Evolutionary conservation across 2,329 filamentous ascomycete genomes (phyloP).

Genomic region (Zelopaecilomyces penicillatus): DNA sequence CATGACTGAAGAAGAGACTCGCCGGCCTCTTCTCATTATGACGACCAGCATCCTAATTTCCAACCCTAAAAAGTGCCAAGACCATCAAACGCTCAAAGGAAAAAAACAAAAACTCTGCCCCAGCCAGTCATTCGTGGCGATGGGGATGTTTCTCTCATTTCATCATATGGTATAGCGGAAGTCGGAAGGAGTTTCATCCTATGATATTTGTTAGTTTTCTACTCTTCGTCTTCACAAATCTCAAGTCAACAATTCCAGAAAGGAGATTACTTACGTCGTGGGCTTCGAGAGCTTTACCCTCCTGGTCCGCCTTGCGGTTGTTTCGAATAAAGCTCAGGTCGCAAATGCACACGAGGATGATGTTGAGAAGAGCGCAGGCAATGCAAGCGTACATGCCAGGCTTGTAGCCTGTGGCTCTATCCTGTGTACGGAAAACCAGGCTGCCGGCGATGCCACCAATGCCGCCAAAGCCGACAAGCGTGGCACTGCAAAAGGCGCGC

Average conservation of each 20-base stretch:
- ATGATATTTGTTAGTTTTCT: conserved; percentile 7
- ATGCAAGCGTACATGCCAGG: conserved; percentile 50
- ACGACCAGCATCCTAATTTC: too few species aligned
- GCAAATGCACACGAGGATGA: conserved; percentile 35
- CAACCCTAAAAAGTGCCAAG: too few species aligned
- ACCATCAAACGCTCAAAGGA: too few species aligned
- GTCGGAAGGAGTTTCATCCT: conserved; percentile 20
- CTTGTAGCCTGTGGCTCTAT: conserved; percentile 41
- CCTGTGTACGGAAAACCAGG: conserved; percentile 59
- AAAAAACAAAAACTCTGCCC: too few species aligned
- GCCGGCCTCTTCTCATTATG: too few species aligned
- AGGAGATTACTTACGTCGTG: conserved; percentile 34
- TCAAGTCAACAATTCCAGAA: neutral
- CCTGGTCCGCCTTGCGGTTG: conserved; percentile 44
- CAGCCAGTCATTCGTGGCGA: too few species aligned
- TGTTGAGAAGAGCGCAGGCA: conserved; percentile 36
- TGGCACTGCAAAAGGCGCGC: conserved; percentile 68
- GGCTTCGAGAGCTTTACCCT: conserved; percentile 43
- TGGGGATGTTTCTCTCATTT: too few species aligned
- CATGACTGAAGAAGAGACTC: too few species aligned
- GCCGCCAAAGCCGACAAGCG: conserved; percentile 67
- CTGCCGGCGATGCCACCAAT: conserved; percentile 71
- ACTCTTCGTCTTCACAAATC: neutral
- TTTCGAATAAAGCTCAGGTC: conserved; percentile 33
- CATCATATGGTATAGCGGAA: conserved; percentile 23